Percentiles rank a stretch among this genome's conserved stretches.
phyloP scores from a whole-genome alignment of 2,329 filamentous ascomycete genomes.

The Hypoxylon sp. region DNA sequence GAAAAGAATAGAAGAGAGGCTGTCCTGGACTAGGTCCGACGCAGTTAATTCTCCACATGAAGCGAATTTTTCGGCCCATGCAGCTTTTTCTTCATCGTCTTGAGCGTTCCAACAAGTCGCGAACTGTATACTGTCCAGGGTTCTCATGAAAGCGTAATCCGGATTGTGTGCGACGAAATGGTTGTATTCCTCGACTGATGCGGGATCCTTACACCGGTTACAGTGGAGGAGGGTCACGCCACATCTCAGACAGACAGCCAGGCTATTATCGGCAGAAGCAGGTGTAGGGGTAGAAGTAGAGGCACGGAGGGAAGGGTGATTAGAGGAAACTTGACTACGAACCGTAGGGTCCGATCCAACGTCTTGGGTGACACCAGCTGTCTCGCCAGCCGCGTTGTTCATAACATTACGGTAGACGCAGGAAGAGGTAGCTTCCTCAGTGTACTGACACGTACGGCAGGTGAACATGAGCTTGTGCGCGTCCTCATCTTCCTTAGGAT shows the following conservation, averaged over 20 bases:
- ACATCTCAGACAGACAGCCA: constrained; percentile 54
- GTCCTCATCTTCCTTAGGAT: constrained; percentile 92
- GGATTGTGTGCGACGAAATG: constrained; percentile 44
- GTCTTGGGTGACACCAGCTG: constrained; percentile 96
- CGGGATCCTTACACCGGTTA: constrained; percentile 50
- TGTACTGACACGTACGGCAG: constrained; percentile 95
- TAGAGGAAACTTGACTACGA: constrained; percentile 70
- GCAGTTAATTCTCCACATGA: constrained; percentile 35
- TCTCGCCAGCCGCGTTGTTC: constrained; percentile 92
- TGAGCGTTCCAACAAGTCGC: constrained; percentile 46
- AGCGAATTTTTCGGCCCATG: constrained; percentile 44
- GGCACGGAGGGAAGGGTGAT: constrained; percentile 5
- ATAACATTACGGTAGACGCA: constrained; percentile 97
- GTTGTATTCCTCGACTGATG: constrained; percentile 52
- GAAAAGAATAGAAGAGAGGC: constrained; percentile 45
- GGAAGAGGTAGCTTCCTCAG: constrained; percentile 85
- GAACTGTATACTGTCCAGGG: constrained; percentile 41
- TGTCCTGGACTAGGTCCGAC: constrained; percentile 36
- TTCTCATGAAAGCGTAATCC: constrained; percentile 45
- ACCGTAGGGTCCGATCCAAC: constrained; percentile 98
- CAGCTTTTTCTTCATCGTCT: constrained; percentile 43
- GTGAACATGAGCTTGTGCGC: constrained; percentile 91
- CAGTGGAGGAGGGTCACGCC: constrained; percentile 54
- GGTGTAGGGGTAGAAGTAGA: constrained; percentile 3
- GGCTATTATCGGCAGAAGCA: constrained; percentile 38